Evolutionary conservation across 768 basidiomycete genomes (phyloP).

Genomic region (Rhodotorula graminis): DNA sequence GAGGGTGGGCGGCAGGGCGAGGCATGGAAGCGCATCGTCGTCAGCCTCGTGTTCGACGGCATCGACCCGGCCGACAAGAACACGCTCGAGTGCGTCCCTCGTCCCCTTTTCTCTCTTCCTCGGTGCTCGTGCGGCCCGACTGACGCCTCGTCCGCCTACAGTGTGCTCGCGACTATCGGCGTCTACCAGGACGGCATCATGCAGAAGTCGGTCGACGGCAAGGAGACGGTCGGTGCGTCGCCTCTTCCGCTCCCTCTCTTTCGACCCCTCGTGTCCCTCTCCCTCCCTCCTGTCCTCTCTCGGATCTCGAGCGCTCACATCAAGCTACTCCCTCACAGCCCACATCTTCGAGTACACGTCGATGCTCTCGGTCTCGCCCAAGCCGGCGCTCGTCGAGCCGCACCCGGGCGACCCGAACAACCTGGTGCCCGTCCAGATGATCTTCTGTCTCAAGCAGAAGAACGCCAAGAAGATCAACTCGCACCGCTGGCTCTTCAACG

Average conservation of each 20-base stretch:
- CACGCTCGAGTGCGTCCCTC: constrained; percentile 40
- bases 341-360: constrained; percentile 99
- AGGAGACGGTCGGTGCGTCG: constrained; percentile 56
- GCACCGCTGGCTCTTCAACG: constrained; percentile 97
- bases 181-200: constrained; percentile 45
- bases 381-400: constrained; percentile 84
- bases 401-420: constrained; percentile 86
- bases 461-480: constrained; percentile 97
- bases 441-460: constrained; percentile 54
- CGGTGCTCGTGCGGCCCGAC: too few relatives aligned
- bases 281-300: constrained; percentile 46
- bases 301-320: too few relatives aligned
- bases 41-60: constrained; percentile 69
- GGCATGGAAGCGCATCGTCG: constrained; percentile 74
- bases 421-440: constrained; percentile 56
- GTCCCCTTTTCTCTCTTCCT: neutral
- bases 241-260: too few relatives aligned
- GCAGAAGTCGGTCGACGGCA: constrained; percentile 44
- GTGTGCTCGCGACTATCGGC: constrained; percentile 51
- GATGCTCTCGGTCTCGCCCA: constrained; percentile 84
- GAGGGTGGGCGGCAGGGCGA: constrained; percentile 52
- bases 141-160: neutral
- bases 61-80: constrained; percentile 87
- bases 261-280: neutral
- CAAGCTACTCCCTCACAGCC: too few relatives aligned